Conservation (phyloP, 2,329 filamentous ascomycete genomes). For the Niveomyces coronatus region DNA sequence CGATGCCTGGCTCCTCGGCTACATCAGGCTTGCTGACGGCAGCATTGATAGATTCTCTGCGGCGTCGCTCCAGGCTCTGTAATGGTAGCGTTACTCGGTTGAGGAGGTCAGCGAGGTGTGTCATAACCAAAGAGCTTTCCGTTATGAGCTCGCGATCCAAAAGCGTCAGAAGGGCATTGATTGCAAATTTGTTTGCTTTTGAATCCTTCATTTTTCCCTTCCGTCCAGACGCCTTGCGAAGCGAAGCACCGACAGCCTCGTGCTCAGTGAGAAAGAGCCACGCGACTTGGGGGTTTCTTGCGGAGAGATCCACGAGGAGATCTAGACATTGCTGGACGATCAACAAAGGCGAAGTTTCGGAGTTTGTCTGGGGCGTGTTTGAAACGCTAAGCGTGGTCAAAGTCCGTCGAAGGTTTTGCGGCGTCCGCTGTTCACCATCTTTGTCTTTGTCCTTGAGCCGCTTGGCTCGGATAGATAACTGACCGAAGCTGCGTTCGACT, state of each 20-base stretch:
- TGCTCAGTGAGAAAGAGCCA: slow-evolving; percentile 93
- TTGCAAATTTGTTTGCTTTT: slow-evolving; percentile 76
- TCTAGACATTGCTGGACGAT: slow-evolving; percentile 93
- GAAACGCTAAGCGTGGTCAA: slow-evolving; percentile 46
- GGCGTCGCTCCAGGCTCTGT: slow-evolving; percentile 69
- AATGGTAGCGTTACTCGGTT: slow-evolving; percentile 83
- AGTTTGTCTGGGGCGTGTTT: slow-evolving; percentile 46
- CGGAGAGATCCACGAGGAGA: slow-evolving; percentile 72
- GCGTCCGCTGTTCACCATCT: slow-evolving; percentile 57
- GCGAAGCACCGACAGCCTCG: slow-evolving; percentile 59
- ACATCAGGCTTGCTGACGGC: slow-evolving; percentile 10
- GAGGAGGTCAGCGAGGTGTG: slow-evolving; percentile 75
- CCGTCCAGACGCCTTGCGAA: slow-evolving; percentile 66
- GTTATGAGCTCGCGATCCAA: slow-evolving; percentile 92
- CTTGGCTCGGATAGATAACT: slow-evolving; percentile 83
- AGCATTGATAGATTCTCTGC: slow-evolving; percentile 57
- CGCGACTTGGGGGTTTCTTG: slow-evolving; percentile 76
- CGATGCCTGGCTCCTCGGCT: slow-evolving; percentile 22
- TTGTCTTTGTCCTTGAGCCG: slow-evolving; percentile 59
- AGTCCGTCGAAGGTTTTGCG: slow-evolving; percentile 67
- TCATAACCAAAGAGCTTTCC: slow-evolving; percentile 96
- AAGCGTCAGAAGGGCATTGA: slow-evolving; percentile 81
- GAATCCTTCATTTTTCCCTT: slow-evolving; percentile 85
- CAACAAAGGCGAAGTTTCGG: slow-evolving; percentile 86
- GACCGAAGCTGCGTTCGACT: slow-evolving; percentile 89